Evolutionary conservation across 2,329 filamentous ascomycete genomes (phyloP).

Genomic region (Chaetomiaceae sp.): DNA sequence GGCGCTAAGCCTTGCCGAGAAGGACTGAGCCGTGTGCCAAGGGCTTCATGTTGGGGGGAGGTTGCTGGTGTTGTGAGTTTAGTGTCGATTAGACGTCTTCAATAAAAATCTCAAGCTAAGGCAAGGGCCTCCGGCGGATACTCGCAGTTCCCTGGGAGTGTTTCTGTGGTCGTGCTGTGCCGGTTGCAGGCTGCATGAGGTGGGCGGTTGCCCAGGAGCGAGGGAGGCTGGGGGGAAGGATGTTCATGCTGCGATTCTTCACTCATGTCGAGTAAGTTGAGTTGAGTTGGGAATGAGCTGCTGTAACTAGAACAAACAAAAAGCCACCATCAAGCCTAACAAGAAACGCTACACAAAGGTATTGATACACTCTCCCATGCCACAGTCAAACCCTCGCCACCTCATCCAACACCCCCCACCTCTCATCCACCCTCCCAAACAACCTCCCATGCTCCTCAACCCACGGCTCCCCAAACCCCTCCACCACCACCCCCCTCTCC

Average conservation of each 20-base stretch:
- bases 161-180: no score
- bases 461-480: conserved; percentile 1
- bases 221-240: no score
- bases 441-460: background rate
- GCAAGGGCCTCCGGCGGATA: no score
- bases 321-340: background rate
- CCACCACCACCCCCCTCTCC: background rate
- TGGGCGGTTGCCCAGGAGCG: no score
- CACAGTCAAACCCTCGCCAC: background rate
- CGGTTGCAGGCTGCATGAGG: no score
- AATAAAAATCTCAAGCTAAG: background rate
- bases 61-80: background rate
- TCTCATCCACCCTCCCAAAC: background rate
- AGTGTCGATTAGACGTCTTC: no score
- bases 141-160: no score
- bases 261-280: no score
- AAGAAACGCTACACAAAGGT: background rate
- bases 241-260: no score
- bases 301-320: no score
- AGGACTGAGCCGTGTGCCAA: conserved; percentile 10
- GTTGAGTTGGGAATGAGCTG: no score
- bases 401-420: background rate
- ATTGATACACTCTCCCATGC: background rate
- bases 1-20: conserved; percentile 12
- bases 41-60: conserved; percentile 13